Conservation (phyloP, 2,329 filamentous ascomycete genomes). For the Xylariaceae sp. region DNA sequence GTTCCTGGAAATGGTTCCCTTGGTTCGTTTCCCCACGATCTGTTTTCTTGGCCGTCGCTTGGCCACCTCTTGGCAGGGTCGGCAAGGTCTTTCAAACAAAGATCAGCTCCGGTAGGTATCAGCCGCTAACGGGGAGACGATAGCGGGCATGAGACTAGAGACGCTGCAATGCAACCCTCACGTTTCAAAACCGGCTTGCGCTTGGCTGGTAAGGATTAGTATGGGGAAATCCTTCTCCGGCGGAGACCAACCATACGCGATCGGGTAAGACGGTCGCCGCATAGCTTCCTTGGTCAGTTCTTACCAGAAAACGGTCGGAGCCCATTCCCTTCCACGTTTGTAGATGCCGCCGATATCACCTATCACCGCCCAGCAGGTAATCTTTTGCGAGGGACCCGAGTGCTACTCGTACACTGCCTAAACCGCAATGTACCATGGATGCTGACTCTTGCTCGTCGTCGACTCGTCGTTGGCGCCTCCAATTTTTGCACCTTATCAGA, state of each 20-base stretch:
- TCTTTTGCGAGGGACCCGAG: not conserved
- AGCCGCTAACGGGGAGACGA: not conserved
- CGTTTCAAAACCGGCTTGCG: constrained; percentile 3
- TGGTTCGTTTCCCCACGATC: not conserved
- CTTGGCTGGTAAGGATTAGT: not conserved
- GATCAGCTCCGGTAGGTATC: not conserved
- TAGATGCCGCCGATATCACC: too few relatives aligned
- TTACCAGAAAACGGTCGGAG: not conserved
- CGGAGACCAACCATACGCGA: not conserved
- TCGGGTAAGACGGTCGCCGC: not conserved
- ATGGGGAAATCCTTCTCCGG: not conserved
- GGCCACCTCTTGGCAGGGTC: not conserved
- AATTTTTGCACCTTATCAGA: not conserved
- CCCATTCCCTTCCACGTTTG: not conserved
- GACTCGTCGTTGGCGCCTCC: not conserved
- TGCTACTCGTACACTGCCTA: too few relatives aligned
- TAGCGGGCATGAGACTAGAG: not conserved
- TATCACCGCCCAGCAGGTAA: not conserved
- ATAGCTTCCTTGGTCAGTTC: not conserved
- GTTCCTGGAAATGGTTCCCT: too few relatives aligned
- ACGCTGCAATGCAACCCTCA: constrained; percentile 16
- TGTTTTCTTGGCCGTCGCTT: not conserved
- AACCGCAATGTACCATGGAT: not conserved
- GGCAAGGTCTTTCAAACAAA: not conserved
- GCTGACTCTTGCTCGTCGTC: not conserved